A percentile compares a stretch with the other conserved stretches of the same genome.
Conservation (phyloP, 306 rosid species). For the Luffa acutangula region DNA sequence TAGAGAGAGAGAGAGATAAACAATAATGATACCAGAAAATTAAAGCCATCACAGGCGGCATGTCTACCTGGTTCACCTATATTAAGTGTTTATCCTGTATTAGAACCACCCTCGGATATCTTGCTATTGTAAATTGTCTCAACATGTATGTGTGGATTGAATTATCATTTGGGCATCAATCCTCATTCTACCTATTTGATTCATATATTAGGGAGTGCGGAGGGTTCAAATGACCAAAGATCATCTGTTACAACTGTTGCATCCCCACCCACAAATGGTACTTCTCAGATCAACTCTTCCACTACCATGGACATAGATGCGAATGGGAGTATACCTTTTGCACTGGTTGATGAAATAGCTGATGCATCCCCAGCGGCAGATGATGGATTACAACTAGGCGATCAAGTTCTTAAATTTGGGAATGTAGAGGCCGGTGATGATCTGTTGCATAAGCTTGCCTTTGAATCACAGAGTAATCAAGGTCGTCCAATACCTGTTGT, state of each 20-base stretch:
- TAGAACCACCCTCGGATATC: not conserved
- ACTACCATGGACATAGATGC: constrained; percentile 47
- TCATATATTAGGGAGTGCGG: constrained; percentile 23
- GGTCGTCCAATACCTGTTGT: constrained; percentile 42
- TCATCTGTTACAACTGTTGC: constrained; percentile 24
- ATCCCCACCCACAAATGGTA: constrained; percentile 30
- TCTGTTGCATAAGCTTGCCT: constrained; percentile 57
- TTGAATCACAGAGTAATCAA: constrained; percentile 60
- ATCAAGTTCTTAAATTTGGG: constrained; percentile 81
- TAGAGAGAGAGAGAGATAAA: no score
- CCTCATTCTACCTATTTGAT: constrained; percentile 9
- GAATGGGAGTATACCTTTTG: constrained; percentile 56
- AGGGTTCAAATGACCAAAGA: constrained; percentile 29
- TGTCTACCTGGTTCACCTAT: not conserved
- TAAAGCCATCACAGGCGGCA: not conserved
- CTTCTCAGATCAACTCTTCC: constrained; percentile 24
- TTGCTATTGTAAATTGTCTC: not conserved
- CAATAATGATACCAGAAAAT: not conserved
- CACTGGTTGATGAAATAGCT: constrained; percentile 79
- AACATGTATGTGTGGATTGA: not conserved
- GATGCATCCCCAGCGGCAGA: constrained; percentile 86
- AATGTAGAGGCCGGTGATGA: constrained; percentile 70
- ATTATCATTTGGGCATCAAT: not conserved
- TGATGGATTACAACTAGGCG: constrained; percentile 87
- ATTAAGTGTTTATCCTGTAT: not conserved